Conservation (phyloP, 345 rosid genomes). For the Linum trigynum region DNA sequence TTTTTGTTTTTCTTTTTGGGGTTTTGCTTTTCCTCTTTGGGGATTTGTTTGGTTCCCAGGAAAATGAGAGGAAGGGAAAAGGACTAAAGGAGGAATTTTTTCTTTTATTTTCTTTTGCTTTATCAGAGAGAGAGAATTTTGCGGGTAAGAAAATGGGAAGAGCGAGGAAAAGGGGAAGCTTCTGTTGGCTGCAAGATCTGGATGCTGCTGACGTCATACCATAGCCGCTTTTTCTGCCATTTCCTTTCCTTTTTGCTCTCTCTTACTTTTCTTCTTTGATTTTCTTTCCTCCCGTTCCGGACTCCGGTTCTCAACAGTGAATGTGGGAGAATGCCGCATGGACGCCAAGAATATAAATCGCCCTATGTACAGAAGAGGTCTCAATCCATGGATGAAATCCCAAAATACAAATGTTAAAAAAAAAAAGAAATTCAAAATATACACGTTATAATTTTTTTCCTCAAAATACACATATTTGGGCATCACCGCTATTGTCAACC, state of each 20-base stretch:
- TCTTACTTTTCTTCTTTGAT: not conserved
- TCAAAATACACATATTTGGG: too few relatives aligned
- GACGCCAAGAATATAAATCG: too few relatives aligned
- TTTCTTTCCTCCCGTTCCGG: not conserved
- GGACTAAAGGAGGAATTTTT: not conserved
- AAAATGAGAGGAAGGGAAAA: not conserved
- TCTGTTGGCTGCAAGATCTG: conserved; percentile 63
- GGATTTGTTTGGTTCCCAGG: too few relatives aligned
- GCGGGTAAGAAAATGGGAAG: conserved; percentile 4
- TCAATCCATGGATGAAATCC: too few relatives aligned
- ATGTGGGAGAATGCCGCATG: too few relatives aligned
- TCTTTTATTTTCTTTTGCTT: not conserved
- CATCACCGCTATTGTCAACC: too few relatives aligned
- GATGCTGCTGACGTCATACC: conserved; percentile 49
- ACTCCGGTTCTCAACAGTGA: too few relatives aligned
- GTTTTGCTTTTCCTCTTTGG: not conserved
- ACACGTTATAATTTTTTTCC: too few relatives aligned
- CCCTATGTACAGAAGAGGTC: too few relatives aligned
- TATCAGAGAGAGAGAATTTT: not conserved
- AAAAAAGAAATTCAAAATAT: too few relatives aligned
- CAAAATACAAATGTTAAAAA: too few relatives aligned
- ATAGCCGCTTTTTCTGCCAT: conserved; percentile 11
- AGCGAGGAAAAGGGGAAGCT: conserved; percentile 31
- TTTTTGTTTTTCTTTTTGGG: not conserved
- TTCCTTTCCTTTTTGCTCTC: not conserved